Conservation (phyloP, 805 yeast genomes). For the Myxozyma vanderwaltii region DNA sequence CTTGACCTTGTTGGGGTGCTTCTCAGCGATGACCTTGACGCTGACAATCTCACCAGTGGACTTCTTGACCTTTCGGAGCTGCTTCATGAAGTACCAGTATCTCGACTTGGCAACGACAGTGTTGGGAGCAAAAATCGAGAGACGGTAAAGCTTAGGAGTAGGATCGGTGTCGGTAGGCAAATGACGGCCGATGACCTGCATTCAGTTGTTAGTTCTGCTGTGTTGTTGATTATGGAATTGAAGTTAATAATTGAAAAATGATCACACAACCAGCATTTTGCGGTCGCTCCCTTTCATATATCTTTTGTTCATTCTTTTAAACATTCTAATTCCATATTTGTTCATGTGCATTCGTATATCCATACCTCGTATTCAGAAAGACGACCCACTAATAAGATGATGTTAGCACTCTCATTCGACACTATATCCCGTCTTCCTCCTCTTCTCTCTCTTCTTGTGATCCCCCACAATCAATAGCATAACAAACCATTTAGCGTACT, state of each 20-base stretch:
- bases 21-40: slow-evolving; percentile 83
- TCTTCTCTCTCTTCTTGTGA: neutral
- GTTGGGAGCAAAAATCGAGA: slow-evolving; percentile 99
- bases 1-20: slow-evolving; percentile 98
- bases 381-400: slow-evolving; percentile 29
- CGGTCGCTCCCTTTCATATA: no score
- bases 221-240: neutral
- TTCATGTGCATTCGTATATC: neutral
- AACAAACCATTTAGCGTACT: neutral
- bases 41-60: slow-evolving; percentile 99
- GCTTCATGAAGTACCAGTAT: slow-evolving; percentile 99
- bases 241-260: neutral
- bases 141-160: slow-evolving; percentile 99
- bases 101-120: slow-evolving; percentile 99
- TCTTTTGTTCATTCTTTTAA: no score
- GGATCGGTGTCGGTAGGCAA: slow-evolving; percentile 98
- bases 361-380: slow-evolving; percentile 35
- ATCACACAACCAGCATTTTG: neutral
- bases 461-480: neutral
- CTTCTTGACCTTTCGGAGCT: slow-evolving; percentile 99
- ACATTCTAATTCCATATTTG: no score
- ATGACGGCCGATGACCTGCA: slow-evolving; percentile 99
- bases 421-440: neutral
- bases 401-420: slow-evolving; percentile 9
- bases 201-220: neutral